Evolutionary conservation across 768 basidiomycete species (phyloP).

Genomic region (Russula earlei): DNA sequence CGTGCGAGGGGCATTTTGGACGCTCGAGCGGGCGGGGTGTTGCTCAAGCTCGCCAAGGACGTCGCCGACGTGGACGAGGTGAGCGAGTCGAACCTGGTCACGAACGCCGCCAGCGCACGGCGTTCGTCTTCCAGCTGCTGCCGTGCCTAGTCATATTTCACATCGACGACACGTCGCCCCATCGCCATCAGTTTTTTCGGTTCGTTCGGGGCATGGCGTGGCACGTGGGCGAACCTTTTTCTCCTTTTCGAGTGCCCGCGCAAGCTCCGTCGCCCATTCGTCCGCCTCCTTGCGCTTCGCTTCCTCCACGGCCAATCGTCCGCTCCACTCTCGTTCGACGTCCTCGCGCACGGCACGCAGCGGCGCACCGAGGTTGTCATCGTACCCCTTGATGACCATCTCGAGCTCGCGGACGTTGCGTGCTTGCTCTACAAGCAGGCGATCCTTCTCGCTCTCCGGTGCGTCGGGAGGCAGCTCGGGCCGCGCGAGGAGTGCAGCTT

Average conservation of each 20-base stretch:
- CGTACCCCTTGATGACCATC: constrained; percentile 57
- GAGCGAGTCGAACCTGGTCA: constrained; percentile 71
- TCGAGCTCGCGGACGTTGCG: constrained; percentile 75
- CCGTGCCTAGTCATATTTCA: constrained; percentile 36
- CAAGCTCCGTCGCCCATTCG: constrained; percentile 64
- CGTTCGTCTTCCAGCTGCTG: constrained; percentile 68
- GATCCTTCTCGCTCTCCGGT: constrained; percentile 65
- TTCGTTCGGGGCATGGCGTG: not conserved
- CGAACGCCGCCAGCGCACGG: constrained; percentile 68
- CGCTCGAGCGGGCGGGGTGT: constrained; percentile 24
- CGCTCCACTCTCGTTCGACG: constrained; percentile 65
- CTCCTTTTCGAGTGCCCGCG: constrained; percentile 70
- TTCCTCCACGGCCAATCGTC: constrained; percentile 47
- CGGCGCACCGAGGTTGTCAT: constrained; percentile 64
- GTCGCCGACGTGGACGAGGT: constrained; percentile 30
- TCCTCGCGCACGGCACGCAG: constrained; percentile 58
- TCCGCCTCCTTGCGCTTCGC: constrained; percentile 59
- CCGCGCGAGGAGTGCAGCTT: constrained; percentile 63
- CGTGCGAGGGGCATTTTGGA: constrained; percentile 22
- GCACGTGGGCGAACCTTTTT: constrained; percentile 40
- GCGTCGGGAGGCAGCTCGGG: constrained; percentile 58
- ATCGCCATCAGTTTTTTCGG: not conserved
- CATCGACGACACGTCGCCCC: not conserved
- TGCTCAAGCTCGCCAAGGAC: constrained; percentile 1
- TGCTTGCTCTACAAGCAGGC: constrained; percentile 59